Conservation (phyloP, 495 filamentous ascomycete species). For the Friedmanniomyces endolithicus region DNA sequence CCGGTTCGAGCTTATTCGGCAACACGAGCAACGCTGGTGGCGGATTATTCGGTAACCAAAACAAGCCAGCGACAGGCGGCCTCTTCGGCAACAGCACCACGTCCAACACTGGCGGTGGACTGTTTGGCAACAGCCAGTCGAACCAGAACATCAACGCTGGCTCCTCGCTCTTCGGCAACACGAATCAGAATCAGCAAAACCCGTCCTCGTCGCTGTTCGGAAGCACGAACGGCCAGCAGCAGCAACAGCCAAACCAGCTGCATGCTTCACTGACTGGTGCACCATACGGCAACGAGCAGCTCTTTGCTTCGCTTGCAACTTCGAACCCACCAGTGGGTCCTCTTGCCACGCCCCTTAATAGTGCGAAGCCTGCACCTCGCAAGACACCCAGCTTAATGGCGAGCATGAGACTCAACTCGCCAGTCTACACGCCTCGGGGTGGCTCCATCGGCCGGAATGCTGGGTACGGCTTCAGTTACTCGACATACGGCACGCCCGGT, state of each 20-base stretch:
- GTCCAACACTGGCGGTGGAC: conserved; percentile 42
- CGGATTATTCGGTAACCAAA: conserved; percentile 27
- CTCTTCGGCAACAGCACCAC: conserved; percentile 26
- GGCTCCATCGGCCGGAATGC: conserved; percentile 39
- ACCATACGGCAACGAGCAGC: conserved; percentile 70
- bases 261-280: conserved; percentile 66
- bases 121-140: conserved; percentile 30
- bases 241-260: conserved; percentile 37
- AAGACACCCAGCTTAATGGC: conserved; percentile 57
- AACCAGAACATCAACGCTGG: conserved; percentile 20
- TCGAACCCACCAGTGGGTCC: conserved; percentile 61
- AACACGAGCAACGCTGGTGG: conserved; percentile 23
- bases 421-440: conserved; percentile 36
- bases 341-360: conserved; percentile 73
- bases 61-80: conserved; percentile 14
- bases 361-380: conserved; percentile 68
- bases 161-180: conserved; percentile 25
- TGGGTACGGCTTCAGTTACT: conserved; percentile 81
- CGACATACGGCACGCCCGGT: conserved; percentile 69
- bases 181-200: conserved; percentile 28
- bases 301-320: conserved; percentile 59
- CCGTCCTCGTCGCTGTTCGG: conserved; percentile 42
- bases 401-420: conserved; percentile 64
- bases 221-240: conserved; percentile 17
- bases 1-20: conserved; percentile 41